Evolutionary conservation across 805 yeast species (phyloP), one percentile per base, ranked within the genome.

Genomic region (Suhomyces canberraensis): DNA sequence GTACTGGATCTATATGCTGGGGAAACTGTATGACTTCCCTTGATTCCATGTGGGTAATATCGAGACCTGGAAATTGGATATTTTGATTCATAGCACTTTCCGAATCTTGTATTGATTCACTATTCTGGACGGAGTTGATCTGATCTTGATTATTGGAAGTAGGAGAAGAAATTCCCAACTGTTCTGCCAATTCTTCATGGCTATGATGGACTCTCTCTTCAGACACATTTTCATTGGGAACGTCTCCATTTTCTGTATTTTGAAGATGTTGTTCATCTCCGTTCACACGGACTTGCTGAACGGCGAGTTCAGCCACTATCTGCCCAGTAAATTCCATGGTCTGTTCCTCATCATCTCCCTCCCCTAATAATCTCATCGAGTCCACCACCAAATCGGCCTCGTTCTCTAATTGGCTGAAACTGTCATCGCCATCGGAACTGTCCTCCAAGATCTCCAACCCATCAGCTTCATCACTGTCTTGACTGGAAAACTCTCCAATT

Each of bases 271-370:
- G n/a, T n/a, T n/a, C n/a, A n/a, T n/a, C n/a, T n/a, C n/a, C n/a
- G n/a, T n/a, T n/a, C n/a, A n/a, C n/a, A 9, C 22, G 22, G 7
- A 20, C 22, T n/a, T n/a, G n/a, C n/a, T n/a, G n/a, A n/a, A n/a
- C n/a, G n/a, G n/a, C n/a, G n/a, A n/a, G n/a, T n/a, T n/a, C n/a
- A 20, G 9, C 22, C 7, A 7, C 9, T 7, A 20, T 20, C 13
- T 19, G 31, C 27, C 42, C 37, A 4, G 41, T 31, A 11, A 58
- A 46, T 27, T 58, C 64, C 68, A 62, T 62, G 6, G 64, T 56
- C 15, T 46, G 50, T 17, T 57, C 62, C 7, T 45, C 51, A 6
- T 44, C 46, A 9, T 7, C 22, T 9, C 22, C 22, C 8, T 20
- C 9, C 9, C 9, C 8, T 20, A 20, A 20, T 20, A 20, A 20